phyloP scores from a whole-genome alignment of 2,329 filamentous ascomycete species.

The Hymenoscyphus albidus region DNA sequence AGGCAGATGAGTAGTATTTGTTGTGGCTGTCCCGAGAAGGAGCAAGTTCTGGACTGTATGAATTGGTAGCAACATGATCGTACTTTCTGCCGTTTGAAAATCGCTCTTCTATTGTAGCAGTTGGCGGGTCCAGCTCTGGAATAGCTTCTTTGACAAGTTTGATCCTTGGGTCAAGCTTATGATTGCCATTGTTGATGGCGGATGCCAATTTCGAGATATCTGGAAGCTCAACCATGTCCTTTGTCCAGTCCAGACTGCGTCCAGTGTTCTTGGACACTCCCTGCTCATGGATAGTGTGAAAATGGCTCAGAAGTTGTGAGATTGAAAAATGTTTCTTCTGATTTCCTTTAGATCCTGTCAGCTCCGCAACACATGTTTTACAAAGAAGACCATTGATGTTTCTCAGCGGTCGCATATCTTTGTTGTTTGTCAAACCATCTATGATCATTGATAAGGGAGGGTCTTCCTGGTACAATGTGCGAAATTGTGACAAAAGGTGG shows the following conservation, averaged over 20 bases:
- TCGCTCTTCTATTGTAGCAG: conserved; percentile 8
- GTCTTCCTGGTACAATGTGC: conserved; percentile 52
- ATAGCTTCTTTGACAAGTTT: conserved; percentile 49
- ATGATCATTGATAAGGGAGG: conserved; percentile 57
- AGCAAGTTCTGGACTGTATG: conserved; percentile 20
- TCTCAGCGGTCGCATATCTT: conserved; percentile 53
- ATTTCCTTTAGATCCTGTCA: conserved; percentile 23
- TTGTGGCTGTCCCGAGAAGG: conserved; percentile 33
- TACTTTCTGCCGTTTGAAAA: conserved; percentile 5
- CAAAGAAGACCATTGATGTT: conserved; percentile 53
- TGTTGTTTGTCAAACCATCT: conserved; percentile 53
- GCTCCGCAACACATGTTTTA: conserved; percentile 47
- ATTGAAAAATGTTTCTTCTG: conserved; percentile 49
- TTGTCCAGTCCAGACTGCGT: conserved; percentile 49
- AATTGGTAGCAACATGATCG: conserved; percentile 12
- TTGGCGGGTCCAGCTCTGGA: conserved; percentile 39
- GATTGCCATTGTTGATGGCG: conserved; percentile 46
- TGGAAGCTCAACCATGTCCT: conserved; percentile 56
- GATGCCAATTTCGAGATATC: conserved; percentile 46
- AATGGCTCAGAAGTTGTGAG: conserved; percentile 56
- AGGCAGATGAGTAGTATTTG: conserved; percentile 28
- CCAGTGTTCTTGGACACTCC: conserved; percentile 28
- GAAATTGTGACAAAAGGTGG: conserved; percentile 56
- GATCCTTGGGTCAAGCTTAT: conserved; percentile 55
- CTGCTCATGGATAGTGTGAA: conserved; percentile 41